Conservation (phyloP, 495 filamentous ascomycete genomes). For the Stereocaulon alpinum region DNA sequence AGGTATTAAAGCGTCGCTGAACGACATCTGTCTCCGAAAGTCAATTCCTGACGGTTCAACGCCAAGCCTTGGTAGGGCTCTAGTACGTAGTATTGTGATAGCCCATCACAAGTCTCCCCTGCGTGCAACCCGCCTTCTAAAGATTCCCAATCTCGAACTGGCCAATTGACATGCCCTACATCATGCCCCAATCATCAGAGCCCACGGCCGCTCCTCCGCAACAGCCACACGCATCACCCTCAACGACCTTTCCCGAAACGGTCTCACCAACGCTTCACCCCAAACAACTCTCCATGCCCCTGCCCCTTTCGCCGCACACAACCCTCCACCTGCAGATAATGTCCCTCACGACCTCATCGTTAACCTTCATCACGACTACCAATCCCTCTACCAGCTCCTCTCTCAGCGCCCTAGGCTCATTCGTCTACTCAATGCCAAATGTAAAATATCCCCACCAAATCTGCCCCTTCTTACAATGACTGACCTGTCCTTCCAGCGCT, state of each 20-base stretch:
- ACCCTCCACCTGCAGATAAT: conserved; percentile 71
- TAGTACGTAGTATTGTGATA: no score
- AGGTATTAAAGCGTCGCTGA: background rate
- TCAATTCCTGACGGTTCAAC: background rate
- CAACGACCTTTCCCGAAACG: background rate
- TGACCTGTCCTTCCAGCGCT: conserved; percentile 31
- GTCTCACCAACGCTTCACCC: conserved; percentile 23
- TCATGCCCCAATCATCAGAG: conserved; percentile 18
- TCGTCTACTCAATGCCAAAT: conserved; percentile 88
- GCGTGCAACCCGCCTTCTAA: background rate
- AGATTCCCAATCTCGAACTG: background rate
- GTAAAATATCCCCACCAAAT: conserved; percentile 37
- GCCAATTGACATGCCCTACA: conserved; percentile 10
- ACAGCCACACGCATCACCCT: background rate
- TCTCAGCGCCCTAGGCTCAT: conserved; percentile 58
- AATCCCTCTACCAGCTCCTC: conserved; percentile 23
- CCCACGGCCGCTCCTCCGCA: background rate
- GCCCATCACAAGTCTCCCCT: background rate
- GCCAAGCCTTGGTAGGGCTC: background rate
- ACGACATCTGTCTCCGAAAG: background rate
- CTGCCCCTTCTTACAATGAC: background rate
- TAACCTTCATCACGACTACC: conserved; percentile 69
- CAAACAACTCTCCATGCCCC: conserved; percentile 60
- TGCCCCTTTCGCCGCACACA: conserved; percentile 67
- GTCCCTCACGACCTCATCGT: conserved; percentile 51